Percentiles rank a stretch among this genome's conserved stretches.
Conservation (phyloP, 345 rosid species). For the Citrus hindsii region DNA sequence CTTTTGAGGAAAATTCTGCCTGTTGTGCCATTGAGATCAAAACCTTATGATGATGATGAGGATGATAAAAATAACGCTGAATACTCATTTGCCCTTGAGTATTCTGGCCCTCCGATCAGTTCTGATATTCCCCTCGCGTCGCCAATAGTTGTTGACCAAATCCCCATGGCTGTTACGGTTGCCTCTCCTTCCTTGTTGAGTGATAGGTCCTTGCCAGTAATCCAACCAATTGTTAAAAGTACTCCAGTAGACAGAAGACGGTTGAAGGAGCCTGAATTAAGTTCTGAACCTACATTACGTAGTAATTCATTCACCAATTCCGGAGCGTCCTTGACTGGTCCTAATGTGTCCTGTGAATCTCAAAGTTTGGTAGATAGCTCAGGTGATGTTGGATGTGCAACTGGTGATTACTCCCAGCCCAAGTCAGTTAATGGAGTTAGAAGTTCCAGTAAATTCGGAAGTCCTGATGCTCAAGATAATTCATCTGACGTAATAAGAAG, state of each 20-base stretch:
- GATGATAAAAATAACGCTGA: conserved; percentile 36
- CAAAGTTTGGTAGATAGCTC: conserved; percentile 25
- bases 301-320: background rate
- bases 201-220: conserved; percentile 47
- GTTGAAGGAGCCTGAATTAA: conserved; percentile 17
- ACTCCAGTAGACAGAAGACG: conserved; percentile 19
- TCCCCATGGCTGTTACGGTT: conserved; percentile 59
- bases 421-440: conserved; percentile 1
- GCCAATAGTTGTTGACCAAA: conserved; percentile 56
- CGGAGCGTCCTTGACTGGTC: conserved; percentile 12
- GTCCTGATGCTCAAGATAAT: background rate
- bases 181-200: conserved; percentile 28
- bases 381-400: conserved; percentile 1
- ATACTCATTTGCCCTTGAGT: conserved; percentile 75
- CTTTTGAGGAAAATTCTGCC: conserved; percentile 52
- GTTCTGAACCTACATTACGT: conserved; percentile 1
- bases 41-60: conserved; percentile 31
- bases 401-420: background rate
- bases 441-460: conserved; percentile 12
- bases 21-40: conserved; percentile 29
- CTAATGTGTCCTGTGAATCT: conserved; percentile 16
- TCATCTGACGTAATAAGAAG: conserved; percentile 16
- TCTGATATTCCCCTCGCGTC: conserved; percentile 54
- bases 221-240: conserved; percentile 50
- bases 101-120: conserved; percentile 60